Base-by-base conservation (phyloP, 1,284 basidiomycete species). In the Pseudozyma sp. region DNA sequence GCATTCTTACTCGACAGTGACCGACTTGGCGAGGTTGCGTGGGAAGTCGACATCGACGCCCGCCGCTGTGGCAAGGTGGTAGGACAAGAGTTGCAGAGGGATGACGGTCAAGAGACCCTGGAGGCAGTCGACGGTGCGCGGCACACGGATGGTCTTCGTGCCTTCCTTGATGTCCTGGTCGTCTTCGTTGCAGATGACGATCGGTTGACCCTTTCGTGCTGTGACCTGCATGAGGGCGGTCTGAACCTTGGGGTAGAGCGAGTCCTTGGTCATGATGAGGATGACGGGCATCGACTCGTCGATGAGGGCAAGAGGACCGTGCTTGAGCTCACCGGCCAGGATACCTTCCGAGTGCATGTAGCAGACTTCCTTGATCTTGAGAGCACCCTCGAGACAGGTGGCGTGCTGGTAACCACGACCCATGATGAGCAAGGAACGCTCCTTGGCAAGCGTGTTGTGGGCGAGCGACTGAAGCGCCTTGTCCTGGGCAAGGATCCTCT, bases 1-100 rank as follows among this genome's bases (percentile, higher is more conserved):
- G 40, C 29, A 29, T 7, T 62, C 40, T 74, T 72, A 81, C 63
- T 81, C 80, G 43, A 81, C 80, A 16, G 80, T 81, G 40, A 81
- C 80, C 49, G 78, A 80, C 83, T 88, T 88, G 72, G 87, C 87
- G 89, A 98, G 87, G 88, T 98, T 98, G 82, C 96, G 89, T 30
- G 96, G 96, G 91, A 97, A 98, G 85, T 99, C 96, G 80, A 98
- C 96, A 85, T 99, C 95, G 77, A 94, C 94, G 54, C 96, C 96
- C 84, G 94, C 94, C 86, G 90, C 92, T 79, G 97, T 90, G 10
- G 96, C 96, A 69, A 99, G 87, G 87, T 99, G 95, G 87, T 99
- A 99, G 69, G 92, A 94, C 68, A 99, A 89, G 65, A 99, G 88
- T 86, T 99, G 97, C 70, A 99, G 88, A 44, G 97, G 96, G 71